Evolutionary conservation across 2,329 filamentous ascomycete species (phyloP).

Genomic region (Aureobasidium leucospermi): DNA sequence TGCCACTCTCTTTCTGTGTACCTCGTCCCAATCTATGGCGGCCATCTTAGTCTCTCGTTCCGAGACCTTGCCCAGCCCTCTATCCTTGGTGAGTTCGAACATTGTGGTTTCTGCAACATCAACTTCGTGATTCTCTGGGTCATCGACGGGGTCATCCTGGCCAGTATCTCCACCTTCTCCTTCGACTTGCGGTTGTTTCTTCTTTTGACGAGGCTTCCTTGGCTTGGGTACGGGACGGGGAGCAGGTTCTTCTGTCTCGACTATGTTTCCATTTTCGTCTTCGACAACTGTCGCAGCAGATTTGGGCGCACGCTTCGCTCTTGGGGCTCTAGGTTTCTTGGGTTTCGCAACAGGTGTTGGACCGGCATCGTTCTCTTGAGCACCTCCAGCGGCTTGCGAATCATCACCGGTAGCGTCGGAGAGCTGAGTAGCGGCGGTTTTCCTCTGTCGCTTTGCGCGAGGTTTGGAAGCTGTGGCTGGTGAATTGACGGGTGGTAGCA

Average conservation of each 20-base stretch:
- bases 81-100: constrained; percentile 62
- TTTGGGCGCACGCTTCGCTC: constrained; percentile 3
- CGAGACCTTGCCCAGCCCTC: constrained; percentile 57
- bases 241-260: neutral
- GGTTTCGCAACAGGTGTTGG: neutral
- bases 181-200: constrained; percentile 11
- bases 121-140: constrained; percentile 40
- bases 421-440: neutral
- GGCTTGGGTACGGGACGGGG: neutral
- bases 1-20: constrained; percentile 33
- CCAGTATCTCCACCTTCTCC: constrained; percentile 16
- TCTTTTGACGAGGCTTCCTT: constrained; percentile 11
- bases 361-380: neutral
- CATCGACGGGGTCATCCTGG: constrained; percentile 20
- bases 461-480: neutral
- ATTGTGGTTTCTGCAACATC: constrained; percentile 63
- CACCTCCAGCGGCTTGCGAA: neutral
- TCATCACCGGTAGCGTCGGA: neutral
- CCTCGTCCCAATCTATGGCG: constrained; percentile 53
- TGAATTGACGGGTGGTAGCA: neutral
- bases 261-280: constrained; percentile 4
- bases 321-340: constrained; percentile 5
- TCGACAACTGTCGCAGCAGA: constrained; percentile 8
- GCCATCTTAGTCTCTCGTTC: constrained; percentile 66
- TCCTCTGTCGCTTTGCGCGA: constrained; percentile 12